These are phyloP conservation scores for Cenchrus fungigraminus DNA, from an alignment of 176 grass and related monocot species.

Conservation along the genomic window DNA sequence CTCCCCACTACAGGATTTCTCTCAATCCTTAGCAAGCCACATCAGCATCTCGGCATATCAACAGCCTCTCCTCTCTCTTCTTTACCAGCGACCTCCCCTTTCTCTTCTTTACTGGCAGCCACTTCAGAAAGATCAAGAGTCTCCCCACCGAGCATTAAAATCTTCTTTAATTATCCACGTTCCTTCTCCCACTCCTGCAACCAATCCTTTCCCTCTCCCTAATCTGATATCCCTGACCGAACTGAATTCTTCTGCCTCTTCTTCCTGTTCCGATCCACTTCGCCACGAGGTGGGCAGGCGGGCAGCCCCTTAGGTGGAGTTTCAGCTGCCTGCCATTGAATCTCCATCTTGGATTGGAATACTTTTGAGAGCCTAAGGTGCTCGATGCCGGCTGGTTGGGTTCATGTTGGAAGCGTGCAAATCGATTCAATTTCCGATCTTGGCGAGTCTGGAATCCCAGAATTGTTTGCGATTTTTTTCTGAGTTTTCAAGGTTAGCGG, in stretches of 20 bases:
- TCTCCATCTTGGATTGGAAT: neutral
- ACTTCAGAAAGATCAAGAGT: too few relatives aligned
- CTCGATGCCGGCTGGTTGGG: slow-evolving; percentile 6
- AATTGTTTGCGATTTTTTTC: neutral
- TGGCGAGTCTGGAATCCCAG: slow-evolving; percentile 14
- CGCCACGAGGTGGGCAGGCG: neutral
- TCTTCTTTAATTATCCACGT: too few relatives aligned
- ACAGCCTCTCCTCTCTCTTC: too few relatives aligned
- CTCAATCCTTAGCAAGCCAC: too few relatives aligned
- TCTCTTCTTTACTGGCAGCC: too few relatives aligned
- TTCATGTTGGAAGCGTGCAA: slow-evolving; percentile 2
- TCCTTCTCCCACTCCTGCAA: neutral
- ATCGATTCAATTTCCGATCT: slow-evolving; percentile 15
- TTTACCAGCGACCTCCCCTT: too few relatives aligned
- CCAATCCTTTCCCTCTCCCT: neutral
- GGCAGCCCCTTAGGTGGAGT: neutral
- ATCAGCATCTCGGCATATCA: too few relatives aligned
- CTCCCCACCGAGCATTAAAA: too few relatives aligned
- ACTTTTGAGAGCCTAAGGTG: neutral
- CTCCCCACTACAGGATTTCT: too few relatives aligned
- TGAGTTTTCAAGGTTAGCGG: slow-evolving; percentile 6
- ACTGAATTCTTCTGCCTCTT: neutral
- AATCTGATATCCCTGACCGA: neutral
- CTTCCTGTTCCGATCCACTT: neutral
- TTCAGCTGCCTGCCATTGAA: neutral